These are phyloP conservation scores for Collybiopsis confluens DNA, from an alignment of 768 basidiomycete genomes.

Conservation along the genomic window DNA sequence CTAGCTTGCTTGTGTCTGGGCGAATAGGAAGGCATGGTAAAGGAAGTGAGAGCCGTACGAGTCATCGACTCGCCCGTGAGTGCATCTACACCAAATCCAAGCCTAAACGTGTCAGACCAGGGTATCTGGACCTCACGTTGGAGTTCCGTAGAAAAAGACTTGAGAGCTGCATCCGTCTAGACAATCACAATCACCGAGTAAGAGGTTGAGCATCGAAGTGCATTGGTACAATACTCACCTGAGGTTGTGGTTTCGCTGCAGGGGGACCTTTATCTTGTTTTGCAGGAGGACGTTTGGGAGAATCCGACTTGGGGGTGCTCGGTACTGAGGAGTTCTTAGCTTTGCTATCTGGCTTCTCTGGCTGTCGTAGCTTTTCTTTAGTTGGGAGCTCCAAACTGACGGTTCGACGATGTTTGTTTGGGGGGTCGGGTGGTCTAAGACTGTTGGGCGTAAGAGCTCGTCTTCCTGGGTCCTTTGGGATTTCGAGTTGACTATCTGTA, in stretches of 20 bases:
- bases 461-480: background rate
- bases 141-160: background rate
- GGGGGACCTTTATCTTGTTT: background rate
- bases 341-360: too few species aligned
- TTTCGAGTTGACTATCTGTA: background rate
- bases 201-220: background rate
- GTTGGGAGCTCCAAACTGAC: background rate
- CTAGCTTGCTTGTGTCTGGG: slow-evolving; percentile 8
- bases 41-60: slow-evolving; percentile 9
- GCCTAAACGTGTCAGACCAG: slow-evolving; percentile 14
- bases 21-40: slow-evolving; percentile 4
- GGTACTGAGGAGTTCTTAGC: too few species aligned
- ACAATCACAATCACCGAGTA: background rate
- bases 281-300: background rate
- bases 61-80: slow-evolving; percentile 17
- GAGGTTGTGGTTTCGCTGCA: background rate
- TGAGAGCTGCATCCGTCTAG: background rate
- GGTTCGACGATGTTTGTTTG: slow-evolving; percentile 1
- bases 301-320: background rate
- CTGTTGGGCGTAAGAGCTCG: slow-evolving; percentile 1
- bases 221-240: too few species aligned
- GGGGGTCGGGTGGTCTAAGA: background rate
- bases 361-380: background rate
- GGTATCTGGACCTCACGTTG: slow-evolving; percentile 13
- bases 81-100: slow-evolving; percentile 14